Evolutionary conservation across 1,284 basidiomycete genomes (phyloP).

Genomic region (Salmacisia buchloeana): DNA sequence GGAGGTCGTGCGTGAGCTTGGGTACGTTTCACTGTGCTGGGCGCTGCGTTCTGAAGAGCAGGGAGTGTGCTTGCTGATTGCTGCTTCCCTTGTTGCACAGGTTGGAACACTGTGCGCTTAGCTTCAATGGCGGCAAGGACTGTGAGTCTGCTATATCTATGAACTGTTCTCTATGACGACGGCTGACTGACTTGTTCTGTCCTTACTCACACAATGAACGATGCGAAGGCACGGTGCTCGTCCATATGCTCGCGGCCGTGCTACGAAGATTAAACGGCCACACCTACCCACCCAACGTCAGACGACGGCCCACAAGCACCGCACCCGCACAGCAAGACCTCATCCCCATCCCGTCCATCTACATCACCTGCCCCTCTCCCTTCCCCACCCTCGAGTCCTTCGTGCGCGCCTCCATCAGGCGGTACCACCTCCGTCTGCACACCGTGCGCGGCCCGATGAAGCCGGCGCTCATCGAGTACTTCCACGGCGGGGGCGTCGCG

Average conservation of each 20-base stretch:
- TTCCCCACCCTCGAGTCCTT: constrained; percentile 80
- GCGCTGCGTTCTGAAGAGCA: background rate
- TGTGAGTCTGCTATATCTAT: constrained; percentile 46
- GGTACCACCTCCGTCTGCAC: constrained; percentile 77
- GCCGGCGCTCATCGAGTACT: constrained; percentile 68
- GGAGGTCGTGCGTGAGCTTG: constrained; percentile 34
- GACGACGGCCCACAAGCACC: constrained; percentile 34
- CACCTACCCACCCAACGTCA: background rate
- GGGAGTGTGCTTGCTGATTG: background rate
- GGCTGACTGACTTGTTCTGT: background rate
- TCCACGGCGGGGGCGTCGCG: constrained; percentile 52
- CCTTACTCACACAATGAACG: background rate
- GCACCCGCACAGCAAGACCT: background rate
- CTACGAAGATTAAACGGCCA: constrained; percentile 55
- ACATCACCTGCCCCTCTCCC: constrained; percentile 83
- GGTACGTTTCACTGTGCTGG: no score
- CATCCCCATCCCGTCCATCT: constrained; percentile 66
- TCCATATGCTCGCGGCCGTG: constrained; percentile 75
- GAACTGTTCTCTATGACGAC: background rate
- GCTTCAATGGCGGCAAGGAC: constrained; percentile 98
- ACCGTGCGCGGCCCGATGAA: constrained; percentile 76
- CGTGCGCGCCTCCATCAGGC: constrained; percentile 56
- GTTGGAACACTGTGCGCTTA: constrained; percentile 58
- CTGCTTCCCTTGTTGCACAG: constrained; percentile 35
- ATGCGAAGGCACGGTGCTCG: constrained; percentile 68